These are phyloP conservation scores for Gossypium herbaceum DNA, from an alignment of 345 rosid genomes.

Conservation along the genomic window DNA sequence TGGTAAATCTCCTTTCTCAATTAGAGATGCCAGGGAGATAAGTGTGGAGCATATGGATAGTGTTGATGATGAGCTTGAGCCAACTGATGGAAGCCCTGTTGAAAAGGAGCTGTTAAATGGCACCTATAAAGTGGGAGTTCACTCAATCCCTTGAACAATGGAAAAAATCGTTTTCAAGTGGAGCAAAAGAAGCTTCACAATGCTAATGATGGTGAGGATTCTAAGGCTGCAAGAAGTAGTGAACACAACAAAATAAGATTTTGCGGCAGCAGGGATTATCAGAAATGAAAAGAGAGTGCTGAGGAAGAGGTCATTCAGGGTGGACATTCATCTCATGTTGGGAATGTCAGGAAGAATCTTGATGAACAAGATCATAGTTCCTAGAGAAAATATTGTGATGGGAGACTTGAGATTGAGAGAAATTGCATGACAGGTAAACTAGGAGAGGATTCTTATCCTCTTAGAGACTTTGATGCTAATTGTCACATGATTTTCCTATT, in stretches of 20 bases:
- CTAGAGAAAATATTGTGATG: constrained; percentile 55
- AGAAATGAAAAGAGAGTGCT: constrained; percentile 52
- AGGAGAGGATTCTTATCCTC: constrained; percentile 55
- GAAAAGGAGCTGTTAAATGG: constrained; percentile 38
- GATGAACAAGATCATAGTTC: constrained; percentile 50
- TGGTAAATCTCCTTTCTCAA: constrained; percentile 45
- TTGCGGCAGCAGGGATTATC: constrained; percentile 73
- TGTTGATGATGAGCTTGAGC: constrained; percentile 29
- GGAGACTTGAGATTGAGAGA: constrained; percentile 63
- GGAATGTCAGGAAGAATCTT: constrained; percentile 41
- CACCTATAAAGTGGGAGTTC: constrained; percentile 21
- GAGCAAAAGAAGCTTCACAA: constrained; percentile 46
- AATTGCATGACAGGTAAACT: constrained; percentile 36
- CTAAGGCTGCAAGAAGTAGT: constrained; percentile 82
- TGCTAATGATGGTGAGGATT: constrained; percentile 60
- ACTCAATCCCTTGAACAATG: constrained; percentile 31
- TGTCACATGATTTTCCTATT: constrained; percentile 32
- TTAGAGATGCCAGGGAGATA: constrained; percentile 40
- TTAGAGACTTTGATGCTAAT: constrained; percentile 51
- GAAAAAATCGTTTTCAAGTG: constrained; percentile 33
- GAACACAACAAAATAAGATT: constrained; percentile 88
- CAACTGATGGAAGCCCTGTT: constrained; percentile 46
- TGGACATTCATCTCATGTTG: constrained; percentile 36
- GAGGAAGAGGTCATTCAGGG: constrained; percentile 90
- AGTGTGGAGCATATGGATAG: constrained; percentile 59